Evolutionary conservation across 345 rosid genomes (phyloP), one percentile per base, ranked within the genome.

Genomic region (Populus alba): DNA sequence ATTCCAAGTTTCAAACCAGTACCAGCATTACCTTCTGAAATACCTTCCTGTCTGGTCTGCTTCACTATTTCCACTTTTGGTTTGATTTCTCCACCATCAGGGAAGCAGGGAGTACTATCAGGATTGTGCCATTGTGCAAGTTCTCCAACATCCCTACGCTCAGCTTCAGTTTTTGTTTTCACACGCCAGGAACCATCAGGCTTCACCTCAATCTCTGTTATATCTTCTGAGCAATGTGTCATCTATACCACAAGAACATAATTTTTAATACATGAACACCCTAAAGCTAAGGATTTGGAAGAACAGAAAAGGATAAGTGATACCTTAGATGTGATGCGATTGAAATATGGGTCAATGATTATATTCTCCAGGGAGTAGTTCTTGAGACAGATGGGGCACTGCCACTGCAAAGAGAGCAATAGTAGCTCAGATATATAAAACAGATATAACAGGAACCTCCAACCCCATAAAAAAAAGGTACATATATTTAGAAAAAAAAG

Each of bases 101-200:
- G 75, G 49, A 76, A 83, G 75, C 79, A 89, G 17, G 87, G 85
- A 78, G 89, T 86, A 74, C 99, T 89, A 75, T 96, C 89, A 12
- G 97, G 92, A 67, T 78, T 78, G 81, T 96, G 98, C 99, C 99
- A 94, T 71, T 83, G 89, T 11, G 83, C 87, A 80, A 94, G 97
- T 82, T 90, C 97, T 70, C 93, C 98, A 74, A 91, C 82, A 39
- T 94, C 97, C 80, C 91, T 85, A 55, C 87, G 93, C 57, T 96
- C 99, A 77, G 81, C 84, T 76, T 92, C 97, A 67, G 83, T 87
- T 86, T 88, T 96, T 38, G 89, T 83, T 84, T 91, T 96, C 35
- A 86, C 98, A 75, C 95, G 99, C 99, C 99, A 96, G 75, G 93
- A 94, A 79, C 98, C 99, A 87, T 93, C 92, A 81, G 96, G 97